phyloP scores from a whole-genome alignment of 108 stramenopile genomes.

The Cylindrotheca fusiformis region DNA sequence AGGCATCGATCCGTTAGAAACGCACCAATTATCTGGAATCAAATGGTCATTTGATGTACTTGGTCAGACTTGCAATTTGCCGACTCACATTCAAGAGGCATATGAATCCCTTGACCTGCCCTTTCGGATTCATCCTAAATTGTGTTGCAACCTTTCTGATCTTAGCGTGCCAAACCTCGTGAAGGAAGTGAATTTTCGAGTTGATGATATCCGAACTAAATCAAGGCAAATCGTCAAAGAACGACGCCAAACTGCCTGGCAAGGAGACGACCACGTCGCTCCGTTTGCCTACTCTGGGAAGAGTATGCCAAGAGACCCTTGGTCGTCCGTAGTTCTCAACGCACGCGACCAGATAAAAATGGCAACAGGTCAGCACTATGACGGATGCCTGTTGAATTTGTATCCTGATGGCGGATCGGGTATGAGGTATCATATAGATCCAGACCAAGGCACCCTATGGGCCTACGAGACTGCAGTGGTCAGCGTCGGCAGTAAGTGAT shows the following conservation, averaged over 20 bases:
- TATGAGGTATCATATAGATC: slow-evolving; percentile 66
- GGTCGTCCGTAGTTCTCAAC: slow-evolving; percentile 33
- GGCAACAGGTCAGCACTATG: slow-evolving; percentile 35
- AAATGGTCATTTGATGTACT: slow-evolving; percentile 39
- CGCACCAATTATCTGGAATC: slow-evolving; percentile 42
- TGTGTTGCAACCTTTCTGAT: neutral
- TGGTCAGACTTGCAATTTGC: neutral
- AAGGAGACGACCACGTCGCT: slow-evolving; percentile 45
- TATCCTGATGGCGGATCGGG: slow-evolving; percentile 54
- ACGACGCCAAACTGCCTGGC: slow-evolving; percentile 57
- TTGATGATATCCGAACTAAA: slow-evolving; percentile 37
- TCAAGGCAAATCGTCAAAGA: slow-evolving; percentile 37
- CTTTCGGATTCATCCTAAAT: slow-evolving; percentile 37
- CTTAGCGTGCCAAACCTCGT: slow-evolving; percentile 24
- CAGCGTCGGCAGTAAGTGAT: slow-evolving; percentile 30
- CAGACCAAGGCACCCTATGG: slow-evolving; percentile 60
- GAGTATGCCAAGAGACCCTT: slow-evolving; percentile 35
- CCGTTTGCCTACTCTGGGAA: slow-evolving; percentile 51
- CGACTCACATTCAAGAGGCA: slow-evolving; percentile 23
- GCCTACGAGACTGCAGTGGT: slow-evolving; percentile 55
- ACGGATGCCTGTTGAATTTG: slow-evolving; percentile 51
- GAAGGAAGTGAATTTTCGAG: slow-evolving; percentile 41
- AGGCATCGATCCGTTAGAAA: slow-evolving; percentile 1
- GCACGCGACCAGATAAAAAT: slow-evolving; percentile 36
- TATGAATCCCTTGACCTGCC: slow-evolving; percentile 37